Evolutionary conservation across 768 basidiomycete species (phyloP).

Genomic region (Rhodotorula paludigena): DNA sequence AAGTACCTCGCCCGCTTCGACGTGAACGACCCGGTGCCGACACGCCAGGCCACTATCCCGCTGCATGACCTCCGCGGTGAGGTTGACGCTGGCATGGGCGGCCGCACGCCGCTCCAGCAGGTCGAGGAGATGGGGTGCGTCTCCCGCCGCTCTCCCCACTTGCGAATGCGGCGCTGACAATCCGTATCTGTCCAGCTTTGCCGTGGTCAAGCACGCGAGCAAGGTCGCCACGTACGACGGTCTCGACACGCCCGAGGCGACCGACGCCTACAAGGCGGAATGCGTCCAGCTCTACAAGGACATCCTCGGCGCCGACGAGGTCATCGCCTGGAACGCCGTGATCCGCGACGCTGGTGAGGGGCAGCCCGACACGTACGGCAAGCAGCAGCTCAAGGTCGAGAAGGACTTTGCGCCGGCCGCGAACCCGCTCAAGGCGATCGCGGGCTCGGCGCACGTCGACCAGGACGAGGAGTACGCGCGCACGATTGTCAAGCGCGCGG

Average conservation of each 20-base stretch:
- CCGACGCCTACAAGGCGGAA: constrained; percentile 11
- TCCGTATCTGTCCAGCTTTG: background rate
- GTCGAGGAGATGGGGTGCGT: constrained; percentile 20
- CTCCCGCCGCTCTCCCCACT: accelerated
- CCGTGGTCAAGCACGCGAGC: constrained; percentile 12
- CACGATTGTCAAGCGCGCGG: constrained; percentile 10
- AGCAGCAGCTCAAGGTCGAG: constrained; percentile 8
- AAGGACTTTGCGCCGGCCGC: background rate
- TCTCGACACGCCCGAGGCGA: constrained; percentile 2
- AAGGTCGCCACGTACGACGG: background rate
- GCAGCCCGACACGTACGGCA: background rate
- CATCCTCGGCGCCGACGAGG: constrained; percentile 18
- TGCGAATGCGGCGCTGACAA: no score
- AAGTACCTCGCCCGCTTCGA: constrained; percentile 12
- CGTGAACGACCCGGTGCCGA: constrained; percentile 9
- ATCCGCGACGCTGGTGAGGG: background rate
- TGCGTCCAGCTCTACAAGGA: background rate
- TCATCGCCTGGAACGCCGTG: constrained; percentile 23
- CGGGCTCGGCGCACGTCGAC: constrained; percentile 21
- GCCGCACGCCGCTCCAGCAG: background rate
- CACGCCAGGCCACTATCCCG: background rate
- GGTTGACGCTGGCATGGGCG: background rate
- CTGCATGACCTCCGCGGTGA: constrained; percentile 12
- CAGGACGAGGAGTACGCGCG: constrained; percentile 28
- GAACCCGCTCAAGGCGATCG: constrained; percentile 5